Base-by-base conservation (phyloP, 148 eudicot genomes). In the Fallopia convolvulus region DNA sequence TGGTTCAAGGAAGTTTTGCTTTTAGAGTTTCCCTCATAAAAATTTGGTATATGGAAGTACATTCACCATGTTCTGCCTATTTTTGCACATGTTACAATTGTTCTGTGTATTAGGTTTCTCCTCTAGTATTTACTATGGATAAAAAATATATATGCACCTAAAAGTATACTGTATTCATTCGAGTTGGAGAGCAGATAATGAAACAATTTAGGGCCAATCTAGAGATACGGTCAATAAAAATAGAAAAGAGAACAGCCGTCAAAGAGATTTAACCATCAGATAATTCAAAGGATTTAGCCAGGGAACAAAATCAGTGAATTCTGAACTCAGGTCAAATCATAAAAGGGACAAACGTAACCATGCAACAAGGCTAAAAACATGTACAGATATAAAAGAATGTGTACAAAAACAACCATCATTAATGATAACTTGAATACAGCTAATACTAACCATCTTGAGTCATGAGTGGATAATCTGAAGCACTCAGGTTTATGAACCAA, bases 401-500 rank as follows among this genome's bases (percentile, higher is more conserved):
- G 66, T 21, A 53, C 21, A 53, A 72, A 20, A 65, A 33, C 74
- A 21, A 79, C 33, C 41, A 33, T 65, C 5, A 15, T 13, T 65
- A 32, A 14, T 6, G 14, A 32, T 65, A 65, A 65, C 32, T 65
- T 33, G 20, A 80, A 44, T 75, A 73, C 60, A 60, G 72, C 44
- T 17, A 36, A 42, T 53, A 87, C 97, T 85, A 23, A 94, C 99
- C 99, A 86, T 95, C 99, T 85, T 93, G 99, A 44, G 97, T 86
- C 86, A 95, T 78, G 20, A 95, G 90, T 76, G 99, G 99, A 89
- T 95, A 95, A 90, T 95, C 99, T 4, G 99, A 95, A 73, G 99
- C 98, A 72, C 99, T 95, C 60, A 95, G 94, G 79, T 95, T 95
- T 17, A 95, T 93, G 81, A 95, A 95, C 99, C 99, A 95, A 74